These are phyloP conservation scores for Elaeagnus macrophylla DNA, from an alignment of 306 rosid species.

Conservation along the genomic window DNA sequence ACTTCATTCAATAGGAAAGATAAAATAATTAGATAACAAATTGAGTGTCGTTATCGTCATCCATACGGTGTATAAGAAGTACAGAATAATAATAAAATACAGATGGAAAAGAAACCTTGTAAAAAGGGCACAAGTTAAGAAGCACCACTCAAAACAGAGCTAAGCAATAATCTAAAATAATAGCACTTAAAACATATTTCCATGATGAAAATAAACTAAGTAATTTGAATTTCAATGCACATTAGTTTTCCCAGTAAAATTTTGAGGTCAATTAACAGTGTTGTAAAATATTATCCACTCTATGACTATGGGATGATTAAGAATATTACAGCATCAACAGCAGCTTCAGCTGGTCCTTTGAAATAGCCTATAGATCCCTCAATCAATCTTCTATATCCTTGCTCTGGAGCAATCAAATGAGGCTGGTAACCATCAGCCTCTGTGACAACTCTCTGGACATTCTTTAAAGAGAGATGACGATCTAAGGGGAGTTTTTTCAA, in stretches of 20 bases:
- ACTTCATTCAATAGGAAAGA: too few relatives aligned
- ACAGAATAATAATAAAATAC: too few relatives aligned
- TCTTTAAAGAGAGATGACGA: conserved; percentile 77
- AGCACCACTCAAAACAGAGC: too few relatives aligned
- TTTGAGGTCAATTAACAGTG: not conserved
- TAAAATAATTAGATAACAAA: too few relatives aligned
- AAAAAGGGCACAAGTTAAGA: too few relatives aligned
- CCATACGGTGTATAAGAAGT: too few relatives aligned
- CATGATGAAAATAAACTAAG: too few relatives aligned
- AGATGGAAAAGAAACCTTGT: too few relatives aligned
- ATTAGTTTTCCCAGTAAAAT: not conserved
- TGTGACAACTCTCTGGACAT: conserved; percentile 85
- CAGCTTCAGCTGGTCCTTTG: conserved; percentile 99
- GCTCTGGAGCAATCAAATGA: conserved; percentile 98
- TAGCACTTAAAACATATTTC: too few relatives aligned
- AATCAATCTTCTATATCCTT: conserved; percentile 95
- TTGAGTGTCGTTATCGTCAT: too few relatives aligned
- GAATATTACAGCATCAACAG: conserved; percentile 90
- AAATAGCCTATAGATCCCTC: conserved; percentile 87
- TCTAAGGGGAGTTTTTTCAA: conserved; percentile 89
- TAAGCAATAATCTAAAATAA: too few relatives aligned
- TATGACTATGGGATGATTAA: conserved; percentile 2
- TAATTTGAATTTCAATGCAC: too few relatives aligned
- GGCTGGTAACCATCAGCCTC: conserved; percentile 99
- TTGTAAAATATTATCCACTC: not conserved